Base-by-base conservation (phyloP, 2,329 filamentous ascomycete species). In the Colletotrichum musicola region DNA sequence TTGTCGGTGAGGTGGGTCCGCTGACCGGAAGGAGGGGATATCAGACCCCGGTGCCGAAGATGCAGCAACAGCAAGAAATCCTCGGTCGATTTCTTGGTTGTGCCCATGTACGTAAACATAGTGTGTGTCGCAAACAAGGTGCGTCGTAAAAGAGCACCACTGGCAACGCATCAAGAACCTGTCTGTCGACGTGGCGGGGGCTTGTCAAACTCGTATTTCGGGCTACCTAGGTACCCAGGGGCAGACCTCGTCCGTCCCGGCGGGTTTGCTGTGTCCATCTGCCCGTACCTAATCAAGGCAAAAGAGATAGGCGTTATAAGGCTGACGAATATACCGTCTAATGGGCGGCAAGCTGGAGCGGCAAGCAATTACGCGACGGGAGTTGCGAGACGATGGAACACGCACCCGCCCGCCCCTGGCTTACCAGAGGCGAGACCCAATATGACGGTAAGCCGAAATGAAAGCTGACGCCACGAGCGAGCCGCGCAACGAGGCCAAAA, bases 391-490 rank as follows among this genome's bases (percentile, higher is more conserved):
- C 16, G 13, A 42, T 42, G 40, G 40, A 42, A 42, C 5, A n/a
- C 40, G 40, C 16, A 42, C 40, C 14, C 40, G 40, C 40, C 40
- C 13, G 40, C 40, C 40, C 40, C 40, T 42, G 40, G 12, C 40
- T 42, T 42, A 42, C n/a, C 40, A 42, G 40, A 14, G 12, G 40
- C 4, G 40, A 20, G 49, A 64, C 61, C 54, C 55, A 59, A 44
- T 54, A 5, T 47, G 54, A 40, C n/a, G 65, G 61, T 18, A 53
- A 30, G n/a, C 30, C 30, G 61, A 44, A 44, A 68, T 59, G 47
- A 20, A 14, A 44, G 42, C 47, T 4, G 22, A 64, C 65, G 65
- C 65, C 65, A 68, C 65, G 14, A 22, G 54, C 42, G 62, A 68
- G 62, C n/a, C 65, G 65, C 62, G 18, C 30, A 20, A 25, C 50